Percentiles rank a stretch among this genome's conserved stretches.
These are phyloP conservation scores for Drechslerella stenobrocha DNA, from an alignment of 2,329 filamentous ascomycete genomes.

Conservation along the genomic window DNA sequence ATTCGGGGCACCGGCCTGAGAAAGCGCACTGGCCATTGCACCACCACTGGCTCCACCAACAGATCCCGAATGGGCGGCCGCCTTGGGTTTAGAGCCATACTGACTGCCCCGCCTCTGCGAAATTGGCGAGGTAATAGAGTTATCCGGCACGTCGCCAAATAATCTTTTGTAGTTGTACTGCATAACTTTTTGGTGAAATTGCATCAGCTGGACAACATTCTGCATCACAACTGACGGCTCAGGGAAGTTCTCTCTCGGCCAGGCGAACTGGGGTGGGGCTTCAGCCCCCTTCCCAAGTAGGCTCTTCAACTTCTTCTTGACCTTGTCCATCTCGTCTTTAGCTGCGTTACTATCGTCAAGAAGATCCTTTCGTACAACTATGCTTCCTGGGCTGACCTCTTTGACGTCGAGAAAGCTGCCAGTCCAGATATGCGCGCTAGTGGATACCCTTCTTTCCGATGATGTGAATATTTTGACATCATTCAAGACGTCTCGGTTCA, in stretches of 20 bases:
- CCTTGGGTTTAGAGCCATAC: neutral
- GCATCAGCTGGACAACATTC: constrained; percentile 93
- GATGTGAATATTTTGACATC: constrained; percentile 95
- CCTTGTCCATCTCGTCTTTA: constrained; percentile 97
- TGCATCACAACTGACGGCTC: constrained; percentile 92
- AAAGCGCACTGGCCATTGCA: constrained; percentile 59
- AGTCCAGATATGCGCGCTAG: constrained; percentile 92
- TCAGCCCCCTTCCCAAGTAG: constrained; percentile 89
- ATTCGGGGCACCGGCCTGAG: constrained; percentile 66
- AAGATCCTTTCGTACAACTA: constrained; percentile 88
- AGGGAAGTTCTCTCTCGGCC: constrained; percentile 86
- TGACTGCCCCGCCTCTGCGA: neutral
- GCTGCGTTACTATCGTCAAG: constrained; percentile 97
- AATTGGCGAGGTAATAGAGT: constrained; percentile 2
- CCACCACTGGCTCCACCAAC: constrained; percentile 10
- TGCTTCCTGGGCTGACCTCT: constrained; percentile 80
- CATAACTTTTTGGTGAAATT: constrained; percentile 95
- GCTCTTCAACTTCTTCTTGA: constrained; percentile 95
- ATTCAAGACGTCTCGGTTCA: constrained; percentile 88
- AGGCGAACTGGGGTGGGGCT: constrained; percentile 94
- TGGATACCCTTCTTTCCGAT: constrained; percentile 89
- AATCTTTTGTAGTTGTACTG: constrained; percentile 86
- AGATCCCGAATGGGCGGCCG: neutral
- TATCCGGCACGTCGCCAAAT: constrained; percentile 55
- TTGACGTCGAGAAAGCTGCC: constrained; percentile 84